phyloP scores from a whole-genome alignment of 345 rosid genomes.

The Arabidopsis suecica region DNA sequence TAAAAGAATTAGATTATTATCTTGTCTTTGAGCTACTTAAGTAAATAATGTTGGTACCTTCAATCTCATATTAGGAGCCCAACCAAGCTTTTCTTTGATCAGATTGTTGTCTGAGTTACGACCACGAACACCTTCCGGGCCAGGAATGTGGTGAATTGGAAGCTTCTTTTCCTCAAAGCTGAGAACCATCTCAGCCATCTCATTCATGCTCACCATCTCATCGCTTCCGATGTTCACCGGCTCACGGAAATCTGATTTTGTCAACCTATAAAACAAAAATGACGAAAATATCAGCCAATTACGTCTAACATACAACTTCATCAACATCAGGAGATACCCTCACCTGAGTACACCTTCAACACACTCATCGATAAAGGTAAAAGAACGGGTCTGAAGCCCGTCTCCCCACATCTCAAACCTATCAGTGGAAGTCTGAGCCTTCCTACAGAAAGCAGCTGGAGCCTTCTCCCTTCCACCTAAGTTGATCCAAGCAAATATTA shows the following conservation, averaged over 20 bases:
- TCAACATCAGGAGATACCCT: not conserved
- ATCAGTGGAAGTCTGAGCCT: slow-evolving; percentile 77
- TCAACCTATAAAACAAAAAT: slow-evolving; percentile 56
- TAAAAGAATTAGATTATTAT: not conserved
- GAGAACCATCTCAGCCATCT: slow-evolving; percentile 96
- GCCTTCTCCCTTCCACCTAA: slow-evolving; percentile 99
- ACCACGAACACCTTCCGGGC: slow-evolving; percentile 99
- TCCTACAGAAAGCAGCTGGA: slow-evolving; percentile 99
- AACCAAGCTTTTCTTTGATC: slow-evolving; percentile 97
- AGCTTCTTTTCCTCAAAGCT: slow-evolving; percentile 89
- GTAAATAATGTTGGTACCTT: slow-evolving; percentile 55
- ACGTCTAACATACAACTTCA: not conserved
- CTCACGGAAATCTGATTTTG: slow-evolving; percentile 97
- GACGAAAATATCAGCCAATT: not conserved
- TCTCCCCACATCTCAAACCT: slow-evolving; percentile 99
- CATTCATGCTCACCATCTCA: slow-evolving; percentile 99
- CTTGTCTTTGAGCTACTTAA: not conserved
- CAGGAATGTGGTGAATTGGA: slow-evolving; percentile 95
- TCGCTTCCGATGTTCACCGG: slow-evolving; percentile 99
- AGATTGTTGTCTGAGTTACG: slow-evolving; percentile 97
- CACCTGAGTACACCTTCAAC: slow-evolving; percentile 98
- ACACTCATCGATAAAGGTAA: slow-evolving; percentile 99
- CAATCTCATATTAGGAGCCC: slow-evolving; percentile 98
- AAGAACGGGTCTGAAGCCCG: slow-evolving; percentile 94
- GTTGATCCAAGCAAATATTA: slow-evolving; percentile 4